Evolutionary conservation across 129 eudicot genomes (phyloP).

Genomic region (Silybum marianum): DNA sequence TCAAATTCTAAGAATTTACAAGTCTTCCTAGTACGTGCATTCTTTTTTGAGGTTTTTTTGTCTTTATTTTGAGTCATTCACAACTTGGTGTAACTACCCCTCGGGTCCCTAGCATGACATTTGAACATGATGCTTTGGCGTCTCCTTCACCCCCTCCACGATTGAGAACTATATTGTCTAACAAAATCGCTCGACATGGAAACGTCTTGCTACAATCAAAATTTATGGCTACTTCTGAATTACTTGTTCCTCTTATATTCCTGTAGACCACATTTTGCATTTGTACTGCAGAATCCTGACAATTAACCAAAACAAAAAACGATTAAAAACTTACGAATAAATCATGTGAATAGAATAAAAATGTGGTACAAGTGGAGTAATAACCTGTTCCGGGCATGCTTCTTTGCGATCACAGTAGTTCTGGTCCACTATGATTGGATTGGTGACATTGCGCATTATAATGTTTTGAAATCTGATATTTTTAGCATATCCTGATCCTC

Average conservation of each 20-base stretch:
- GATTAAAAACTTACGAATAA: background rate
- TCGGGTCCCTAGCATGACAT: slow-evolving; percentile 29
- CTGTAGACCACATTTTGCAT: slow-evolving; percentile 56
- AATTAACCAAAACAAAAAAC: background rate
- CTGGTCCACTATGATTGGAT: slow-evolving; percentile 85
- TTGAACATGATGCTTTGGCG: slow-evolving; percentile 43
- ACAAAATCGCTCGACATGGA: slow-evolving; percentile 54
- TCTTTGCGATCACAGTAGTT: slow-evolving; percentile 67
- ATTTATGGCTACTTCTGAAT: slow-evolving; percentile 60
- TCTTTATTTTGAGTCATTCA: slow-evolving; percentile 12
- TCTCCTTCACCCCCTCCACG: slow-evolving; percentile 32
- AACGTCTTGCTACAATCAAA: slow-evolving; percentile 69
- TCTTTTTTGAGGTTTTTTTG: background rate
- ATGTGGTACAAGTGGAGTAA: background rate
- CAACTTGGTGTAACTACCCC: slow-evolving; percentile 51
- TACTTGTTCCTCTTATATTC: slow-evolving; percentile 74
- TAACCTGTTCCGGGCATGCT: slow-evolving; percentile 63
- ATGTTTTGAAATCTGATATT: slow-evolving; percentile 73
- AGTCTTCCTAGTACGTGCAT: background rate
- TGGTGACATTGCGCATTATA: slow-evolving; percentile 61
- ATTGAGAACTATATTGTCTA: slow-evolving; percentile 52
- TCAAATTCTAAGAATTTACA: slow-evolving; percentile 15
- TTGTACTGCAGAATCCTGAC: slow-evolving; percentile 66
- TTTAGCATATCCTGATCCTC: slow-evolving; percentile 75
- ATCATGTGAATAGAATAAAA: background rate